phyloP scores from a whole-genome alignment of 75 land plant genomes.

The Pinus albicaulis region DNA sequence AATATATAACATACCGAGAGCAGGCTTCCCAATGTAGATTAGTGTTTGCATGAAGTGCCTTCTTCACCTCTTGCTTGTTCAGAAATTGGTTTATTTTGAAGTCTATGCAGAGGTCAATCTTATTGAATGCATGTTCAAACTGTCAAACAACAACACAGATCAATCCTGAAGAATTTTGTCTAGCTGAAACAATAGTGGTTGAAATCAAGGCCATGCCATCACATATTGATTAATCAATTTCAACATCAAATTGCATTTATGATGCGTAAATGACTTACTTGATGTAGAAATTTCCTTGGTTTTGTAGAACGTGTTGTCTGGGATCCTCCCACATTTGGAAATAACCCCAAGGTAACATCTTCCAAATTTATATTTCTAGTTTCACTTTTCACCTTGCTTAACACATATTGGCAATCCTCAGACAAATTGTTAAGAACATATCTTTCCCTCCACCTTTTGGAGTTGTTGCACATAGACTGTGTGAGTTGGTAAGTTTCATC shows the following conservation, averaged over 20 bases:
- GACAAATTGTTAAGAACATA: not conserved
- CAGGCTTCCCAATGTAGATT: not conserved
- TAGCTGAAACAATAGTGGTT: not conserved
- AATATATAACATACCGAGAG: too few relatives aligned
- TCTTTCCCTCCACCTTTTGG: not conserved
- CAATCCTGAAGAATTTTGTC: not conserved
- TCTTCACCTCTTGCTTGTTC: conserved; percentile 30
- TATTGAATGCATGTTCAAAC: not conserved
- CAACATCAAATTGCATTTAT: not conserved
- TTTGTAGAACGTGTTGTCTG: conserved; percentile 8
- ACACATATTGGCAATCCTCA: not conserved
- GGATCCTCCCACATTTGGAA: not conserved
- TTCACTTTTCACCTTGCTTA: not conserved
- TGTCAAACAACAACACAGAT: not conserved
- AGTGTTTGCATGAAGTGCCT: conserved; percentile 43
- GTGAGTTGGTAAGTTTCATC: conserved; percentile 27
- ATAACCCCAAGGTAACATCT: conserved; percentile 13
- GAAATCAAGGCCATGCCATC: not conserved
- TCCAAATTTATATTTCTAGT: conserved; percentile 9
- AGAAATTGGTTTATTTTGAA: conserved; percentile 16
- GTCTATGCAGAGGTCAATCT: conserved; percentile 23
- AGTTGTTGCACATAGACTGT: conserved; percentile 21
- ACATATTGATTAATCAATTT: not conserved
- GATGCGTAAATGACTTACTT: not conserved
- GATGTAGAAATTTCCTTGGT: not conserved